Conservation (phyloP, 1,284 basidiomycete genomes). For the Irpex rosettiformis region DNA sequence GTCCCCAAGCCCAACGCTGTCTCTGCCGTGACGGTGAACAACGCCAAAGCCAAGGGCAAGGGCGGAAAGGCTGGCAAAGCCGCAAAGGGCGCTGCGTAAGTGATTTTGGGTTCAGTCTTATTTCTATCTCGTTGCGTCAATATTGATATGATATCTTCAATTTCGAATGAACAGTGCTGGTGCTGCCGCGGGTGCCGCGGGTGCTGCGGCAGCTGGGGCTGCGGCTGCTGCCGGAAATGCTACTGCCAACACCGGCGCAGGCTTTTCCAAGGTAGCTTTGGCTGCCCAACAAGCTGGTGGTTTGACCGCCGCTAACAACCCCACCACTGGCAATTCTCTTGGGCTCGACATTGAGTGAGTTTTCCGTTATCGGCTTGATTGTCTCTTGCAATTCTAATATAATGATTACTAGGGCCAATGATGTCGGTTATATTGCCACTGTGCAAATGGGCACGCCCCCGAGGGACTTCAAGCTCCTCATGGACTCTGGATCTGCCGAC, state of each 20-base stretch:
- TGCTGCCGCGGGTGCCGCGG: conserved; percentile 11
- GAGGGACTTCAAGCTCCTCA: conserved; percentile 66
- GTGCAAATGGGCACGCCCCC: conserved; percentile 80
- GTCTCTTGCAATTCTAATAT: neutral
- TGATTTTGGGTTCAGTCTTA: neutral
- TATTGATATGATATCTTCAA: conserved; percentile 3
- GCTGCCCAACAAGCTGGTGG: conserved; percentile 35
- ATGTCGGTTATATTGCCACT: conserved; percentile 65
- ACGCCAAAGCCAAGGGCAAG: conserved; percentile 18
- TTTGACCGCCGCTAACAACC: conserved; percentile 49
- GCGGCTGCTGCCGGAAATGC: conserved; percentile 13
- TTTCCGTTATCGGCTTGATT: neutral
- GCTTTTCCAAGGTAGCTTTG: conserved; percentile 35
- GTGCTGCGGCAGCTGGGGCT: conserved; percentile 10
- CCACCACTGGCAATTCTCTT: conserved; percentile 56
- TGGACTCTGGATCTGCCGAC: conserved; percentile 87
- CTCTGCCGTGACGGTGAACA: conserved; percentile 5
- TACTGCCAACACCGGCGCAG: conserved; percentile 21
- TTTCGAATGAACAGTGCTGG: conserved; percentile 16
- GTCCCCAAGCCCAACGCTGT: neutral
- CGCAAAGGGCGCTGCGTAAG: conserved; percentile 1
- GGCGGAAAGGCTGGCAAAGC: conserved; percentile 5
- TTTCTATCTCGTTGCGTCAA: too few species aligned
- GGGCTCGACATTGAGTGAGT: conserved; percentile 70
- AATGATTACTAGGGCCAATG: conserved; percentile 32